Evolutionary conservation across 805 yeast species (phyloP), one percentile per base, ranked within the genome.

Genomic region (Wickerhamiella hasegawae): DNA sequence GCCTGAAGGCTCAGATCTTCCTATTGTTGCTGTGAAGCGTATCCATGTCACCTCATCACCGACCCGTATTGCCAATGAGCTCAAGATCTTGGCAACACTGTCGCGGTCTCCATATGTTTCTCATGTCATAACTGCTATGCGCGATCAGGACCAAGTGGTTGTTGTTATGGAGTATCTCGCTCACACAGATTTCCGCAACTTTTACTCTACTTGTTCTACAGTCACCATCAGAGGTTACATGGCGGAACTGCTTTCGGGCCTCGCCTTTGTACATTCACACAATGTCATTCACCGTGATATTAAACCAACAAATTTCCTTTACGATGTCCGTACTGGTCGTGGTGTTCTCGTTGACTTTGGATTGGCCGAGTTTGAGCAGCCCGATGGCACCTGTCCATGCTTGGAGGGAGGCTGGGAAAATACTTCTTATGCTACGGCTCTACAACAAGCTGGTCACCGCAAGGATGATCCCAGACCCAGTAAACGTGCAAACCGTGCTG

Each of bases 31-130:
- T 2, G 62, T 90, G 45, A 90, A 90, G 53, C 72, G 90, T 49
- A 83, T 90, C 32, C 85, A 87, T 54, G 97, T 85, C 16, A 90
- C 98, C 0, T 81, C 95, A 1, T 83, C 96, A 5, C 96, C 97
- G 0, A 76, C 73, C 42, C 68, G 99, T 55, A 87, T 90, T 30
- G 73, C 71, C 46, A 85, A 85, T 53, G 99, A 90, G 55, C 66
- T 90, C 43, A 76, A 76, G 43, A 59, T 90, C 32, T 63, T 90
- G 22, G 42, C 42, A n/a, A 27, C 47, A n/a, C 40, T 46, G 36
- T 40, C 44, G 27, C 25, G 39, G 21, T 73, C 76, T 42, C 63
- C 69, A 1, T 71, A 76, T 42, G 83, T 90, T 21, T 94, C 94
- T 1, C 94, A 96, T 1, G 59, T 90, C 35, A 67, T 87, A 31